phyloP scores from a whole-genome alignment of 345 rosid species.

The Brassica rapa region DNA sequence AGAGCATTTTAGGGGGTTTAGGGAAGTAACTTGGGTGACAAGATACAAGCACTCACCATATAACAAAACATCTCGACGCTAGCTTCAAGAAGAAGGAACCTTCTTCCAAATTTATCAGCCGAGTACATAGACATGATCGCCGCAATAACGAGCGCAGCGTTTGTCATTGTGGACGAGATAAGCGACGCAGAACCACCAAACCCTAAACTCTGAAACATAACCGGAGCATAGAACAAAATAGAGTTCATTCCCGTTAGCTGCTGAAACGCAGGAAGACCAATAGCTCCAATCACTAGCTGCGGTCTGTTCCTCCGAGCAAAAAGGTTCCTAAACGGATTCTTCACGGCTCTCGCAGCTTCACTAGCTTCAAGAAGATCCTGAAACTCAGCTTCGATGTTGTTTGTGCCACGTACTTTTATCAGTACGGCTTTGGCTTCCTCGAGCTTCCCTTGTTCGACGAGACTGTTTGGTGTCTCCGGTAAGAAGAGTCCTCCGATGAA shows the following conservation, averaged over 20 bases:
- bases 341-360: constrained; percentile 57
- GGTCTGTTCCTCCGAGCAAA: constrained; percentile 62
- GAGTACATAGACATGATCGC: constrained; percentile 66
- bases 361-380: constrained; percentile 80
- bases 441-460: constrained; percentile 72
- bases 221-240: constrained; percentile 83
- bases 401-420: constrained; percentile 69
- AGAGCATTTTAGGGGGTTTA: neutral
- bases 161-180: constrained; percentile 59
- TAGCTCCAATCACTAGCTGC: constrained; percentile 68
- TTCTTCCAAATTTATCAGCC: constrained; percentile 74
- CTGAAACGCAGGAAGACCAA: constrained; percentile 80
- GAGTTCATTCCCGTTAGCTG: constrained; percentile 87
- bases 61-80: constrained; percentile 68
- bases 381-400: constrained; percentile 68
- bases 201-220: constrained; percentile 82
- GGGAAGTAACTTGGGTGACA: neutral
- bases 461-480: constrained; percentile 83
- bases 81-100: constrained; percentile 79
- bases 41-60: constrained; percentile 51
- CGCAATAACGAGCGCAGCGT: constrained; percentile 57
- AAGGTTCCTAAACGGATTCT: constrained; percentile 77
- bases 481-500: constrained; percentile 63
- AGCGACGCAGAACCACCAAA: constrained; percentile 72
- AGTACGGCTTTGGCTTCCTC: constrained; percentile 64